These are phyloP conservation scores for Talaromyces albobiverticillius DNA, from an alignment of 2,329 filamentous ascomycete genomes.

Conservation along the genomic window DNA sequence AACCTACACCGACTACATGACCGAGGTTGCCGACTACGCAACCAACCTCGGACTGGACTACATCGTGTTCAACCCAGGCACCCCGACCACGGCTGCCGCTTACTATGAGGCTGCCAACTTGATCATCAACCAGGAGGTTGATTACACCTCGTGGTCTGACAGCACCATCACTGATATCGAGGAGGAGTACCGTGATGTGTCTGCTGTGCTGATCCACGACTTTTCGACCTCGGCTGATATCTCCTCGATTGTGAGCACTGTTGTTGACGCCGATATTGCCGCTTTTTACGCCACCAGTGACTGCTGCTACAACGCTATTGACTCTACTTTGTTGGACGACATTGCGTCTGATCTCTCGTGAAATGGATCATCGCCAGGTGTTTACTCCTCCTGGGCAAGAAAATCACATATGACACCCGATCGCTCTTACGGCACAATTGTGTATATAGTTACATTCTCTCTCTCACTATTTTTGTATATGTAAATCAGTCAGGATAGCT, in stretches of 20 bases:
- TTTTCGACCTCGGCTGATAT: constrained; percentile 2
- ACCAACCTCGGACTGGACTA: constrained; percentile 2
- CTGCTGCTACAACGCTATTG: constrained; percentile 9
- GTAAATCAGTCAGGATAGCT: too few relatives aligned
- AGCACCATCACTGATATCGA: background rate
- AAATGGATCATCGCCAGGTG: too few relatives aligned
- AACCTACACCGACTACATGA: constrained; percentile 4
- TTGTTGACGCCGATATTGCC: constrained; percentile 1
- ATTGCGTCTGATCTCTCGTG: background rate
- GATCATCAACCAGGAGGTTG: constrained; percentile 7
- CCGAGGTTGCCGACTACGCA: constrained; percentile 1
- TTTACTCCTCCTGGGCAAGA: too few relatives aligned
- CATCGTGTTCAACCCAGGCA: constrained; percentile 11
- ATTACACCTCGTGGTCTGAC: constrained; percentile 6
- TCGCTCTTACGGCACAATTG: too few relatives aligned
- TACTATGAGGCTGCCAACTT: constrained; percentile 10
- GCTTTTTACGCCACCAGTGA: constrained; percentile 11
- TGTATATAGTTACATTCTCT: too few relatives aligned
- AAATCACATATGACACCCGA: too few relatives aligned
- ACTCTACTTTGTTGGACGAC: background rate
- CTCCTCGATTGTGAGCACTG: constrained; percentile 1
- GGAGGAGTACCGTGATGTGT: background rate
- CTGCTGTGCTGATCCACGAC: constrained; percentile 11
- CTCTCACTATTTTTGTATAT: too few relatives aligned
- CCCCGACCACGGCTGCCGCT: constrained; percentile 2